Conservation (phyloP, 1,284 basidiomycete species). For the Cutaneotrichosporon spelunceum region DNA sequence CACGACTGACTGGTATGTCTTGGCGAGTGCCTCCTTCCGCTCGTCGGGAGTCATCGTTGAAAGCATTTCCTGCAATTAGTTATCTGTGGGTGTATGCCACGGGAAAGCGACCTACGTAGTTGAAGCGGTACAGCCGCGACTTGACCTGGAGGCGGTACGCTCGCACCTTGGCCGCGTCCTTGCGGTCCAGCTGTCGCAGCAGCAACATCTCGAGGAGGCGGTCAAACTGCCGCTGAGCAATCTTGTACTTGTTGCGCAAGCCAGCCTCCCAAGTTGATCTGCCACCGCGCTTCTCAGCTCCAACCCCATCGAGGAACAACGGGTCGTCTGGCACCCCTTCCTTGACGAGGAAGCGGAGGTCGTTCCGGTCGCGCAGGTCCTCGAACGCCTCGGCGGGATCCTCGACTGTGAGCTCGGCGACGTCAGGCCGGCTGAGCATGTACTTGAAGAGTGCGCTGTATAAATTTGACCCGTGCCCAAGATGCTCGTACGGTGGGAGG, state of each 20-base stretch:
- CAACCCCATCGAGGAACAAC: slow-evolving; percentile 36
- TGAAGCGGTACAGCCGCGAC: slow-evolving; percentile 88
- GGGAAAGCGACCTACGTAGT: slow-evolving; percentile 64
- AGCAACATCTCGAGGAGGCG: slow-evolving; percentile 89
- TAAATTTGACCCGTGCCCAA: slow-evolving; percentile 84
- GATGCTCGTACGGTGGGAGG: slow-evolving; percentile 81
- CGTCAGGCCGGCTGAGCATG: slow-evolving; percentile 62
- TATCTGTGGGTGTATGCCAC: not conserved
- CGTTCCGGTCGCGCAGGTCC: slow-evolving; percentile 87
- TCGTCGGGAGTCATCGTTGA: slow-evolving; percentile 81
- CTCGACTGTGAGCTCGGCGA: slow-evolving; percentile 91
- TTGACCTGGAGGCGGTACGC: slow-evolving; percentile 81
- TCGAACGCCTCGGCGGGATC: slow-evolving; percentile 76
- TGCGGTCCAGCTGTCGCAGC: slow-evolving; percentile 66
- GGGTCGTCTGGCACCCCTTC: slow-evolving; percentile 39
- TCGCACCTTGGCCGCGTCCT: slow-evolving; percentile 59
- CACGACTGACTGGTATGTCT: slow-evolving; percentile 83
- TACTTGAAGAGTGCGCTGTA: slow-evolving; percentile 83
- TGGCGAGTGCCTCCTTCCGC: slow-evolving; percentile 80
- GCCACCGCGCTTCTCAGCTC: slow-evolving; percentile 28
- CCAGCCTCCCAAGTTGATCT: slow-evolving; percentile 66
- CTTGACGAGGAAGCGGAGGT: slow-evolving; percentile 68
- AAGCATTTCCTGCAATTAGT: slow-evolving; percentile 67
- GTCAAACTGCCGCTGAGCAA: slow-evolving; percentile 92
- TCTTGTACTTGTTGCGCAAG: slow-evolving; percentile 77